Conservation (phyloP, 805 yeast genomes). For the Tetrapisispora arboricola region DNA sequence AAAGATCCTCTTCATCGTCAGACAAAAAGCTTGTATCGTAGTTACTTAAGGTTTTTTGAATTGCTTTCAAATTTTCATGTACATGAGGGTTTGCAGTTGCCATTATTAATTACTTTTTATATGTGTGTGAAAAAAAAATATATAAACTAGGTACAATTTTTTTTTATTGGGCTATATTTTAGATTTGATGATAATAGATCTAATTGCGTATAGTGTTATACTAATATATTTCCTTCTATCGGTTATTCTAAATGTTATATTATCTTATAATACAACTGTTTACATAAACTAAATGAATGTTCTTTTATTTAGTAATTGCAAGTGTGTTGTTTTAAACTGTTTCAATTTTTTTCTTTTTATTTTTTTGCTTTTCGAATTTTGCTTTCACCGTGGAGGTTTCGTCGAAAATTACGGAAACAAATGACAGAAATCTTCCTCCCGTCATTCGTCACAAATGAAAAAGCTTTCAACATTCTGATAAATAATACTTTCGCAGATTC, state of each 20-base stretch:
- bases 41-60: conserved; percentile 24
- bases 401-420: neutral
- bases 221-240: too few species aligned
- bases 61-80: conserved; percentile 24
- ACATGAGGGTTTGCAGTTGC: conserved; percentile 18
- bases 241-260: too few species aligned
- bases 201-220: too few species aligned
- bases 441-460: neutral
- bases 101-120: conserved; percentile 8
- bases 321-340: neutral
- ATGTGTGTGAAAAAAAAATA: neutral
- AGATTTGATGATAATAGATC: too few species aligned
- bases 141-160: too few species aligned
- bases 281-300: neutral
- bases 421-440: too few species aligned
- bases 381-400: neutral
- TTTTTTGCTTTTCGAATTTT: neutral
- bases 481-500: too few species aligned
- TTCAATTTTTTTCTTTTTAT: neutral
- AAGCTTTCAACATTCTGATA: too few species aligned
- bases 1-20: conserved; percentile 30
- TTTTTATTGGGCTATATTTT: too few species aligned
- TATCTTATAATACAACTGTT: neutral
- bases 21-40: conserved; percentile 28
- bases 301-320: neutral